Evolutionary conservation across 2,329 filamentous ascomycete species (phyloP), one percentile per base, ranked within the genome.

Genomic region (Tricladium varicosporioides): DNA sequence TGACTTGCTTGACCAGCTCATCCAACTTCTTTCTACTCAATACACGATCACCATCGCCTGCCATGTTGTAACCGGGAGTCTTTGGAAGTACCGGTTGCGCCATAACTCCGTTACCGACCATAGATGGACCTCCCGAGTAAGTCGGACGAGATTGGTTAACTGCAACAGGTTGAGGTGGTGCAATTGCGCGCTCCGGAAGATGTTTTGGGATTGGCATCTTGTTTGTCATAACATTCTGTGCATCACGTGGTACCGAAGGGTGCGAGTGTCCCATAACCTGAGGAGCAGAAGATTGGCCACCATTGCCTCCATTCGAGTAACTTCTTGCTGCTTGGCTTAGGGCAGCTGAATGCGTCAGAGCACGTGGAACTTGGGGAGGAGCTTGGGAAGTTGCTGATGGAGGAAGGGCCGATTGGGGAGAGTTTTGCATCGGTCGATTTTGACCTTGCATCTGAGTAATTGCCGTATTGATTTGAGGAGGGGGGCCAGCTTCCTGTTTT

Each of bases 1-100:
- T 96, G 58, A 97, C 92, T 74, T 97, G 93, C 51, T 92, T 85
- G 8, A 97, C 92, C 40, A 99, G 81, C 71, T 97, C 93, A 69
- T 99, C 92, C 43, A 99, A 81, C 76, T 96, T 97, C 77, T 96
- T 95, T 83, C 97, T 97, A 76, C 89, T 95, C n/a, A 99, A 79
- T 1, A 99, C 89, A 45, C 92, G 87, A 67, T 97, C 92, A 22
- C 91, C 92, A 70, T 96, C 92, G 31, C 91, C 90, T 71, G 97
- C 93, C 57, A 97, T 86, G 56, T 91, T 89, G 72, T 91, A 96
- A 0, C 86, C 85, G 0, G 92, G 91, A 46, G 91, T 84, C 69
- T 92, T 92, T 54, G 86, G 78, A 59, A 97, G 82, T 1, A 91
- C 90, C 0, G 94, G 92, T 68, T 96, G 92, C 51, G 87, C 87